Evolutionary conservation across 2,329 filamentous ascomycete species (phyloP).

Genomic region (Exserohilum rostratum): DNA sequence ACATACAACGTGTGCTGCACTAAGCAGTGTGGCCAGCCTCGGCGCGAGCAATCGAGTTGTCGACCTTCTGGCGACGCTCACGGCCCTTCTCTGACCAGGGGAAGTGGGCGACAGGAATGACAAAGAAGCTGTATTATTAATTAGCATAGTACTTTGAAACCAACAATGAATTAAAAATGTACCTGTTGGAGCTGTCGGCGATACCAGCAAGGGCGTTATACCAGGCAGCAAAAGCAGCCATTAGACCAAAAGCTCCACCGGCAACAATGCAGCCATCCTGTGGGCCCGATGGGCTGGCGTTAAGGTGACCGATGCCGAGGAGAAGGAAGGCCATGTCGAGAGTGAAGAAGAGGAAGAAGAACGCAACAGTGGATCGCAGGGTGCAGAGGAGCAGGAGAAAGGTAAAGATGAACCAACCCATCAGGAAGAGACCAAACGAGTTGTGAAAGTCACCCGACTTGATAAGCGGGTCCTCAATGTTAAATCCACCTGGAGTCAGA

Average conservation of each 20-base stretch:
- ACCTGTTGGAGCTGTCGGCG: constrained; percentile 60
- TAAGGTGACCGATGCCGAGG: constrained; percentile 61
- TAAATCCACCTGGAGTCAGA: constrained; percentile 59
- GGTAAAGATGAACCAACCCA: constrained; percentile 67
- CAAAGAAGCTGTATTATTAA: constrained; percentile 73
- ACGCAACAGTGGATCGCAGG: constrained; percentile 64
- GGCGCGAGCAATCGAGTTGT: constrained; percentile 47
- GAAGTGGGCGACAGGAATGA: constrained; percentile 91
- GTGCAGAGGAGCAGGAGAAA: constrained; percentile 62
- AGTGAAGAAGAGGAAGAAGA: constrained; percentile 64
- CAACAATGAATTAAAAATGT: constrained; percentile 10
- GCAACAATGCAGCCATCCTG: constrained; percentile 56
- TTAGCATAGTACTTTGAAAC: constrained; percentile 12
- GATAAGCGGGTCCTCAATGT: constrained; percentile 48
- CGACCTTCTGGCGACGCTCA: constrained; percentile 45
- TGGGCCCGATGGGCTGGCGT: constrained; percentile 49
- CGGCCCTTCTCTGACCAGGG: constrained; percentile 73
- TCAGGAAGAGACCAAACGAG: constrained; percentile 63
- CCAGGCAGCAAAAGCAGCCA: constrained; percentile 61
- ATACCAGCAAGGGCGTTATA: constrained; percentile 63
- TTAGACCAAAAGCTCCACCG: constrained; percentile 59
- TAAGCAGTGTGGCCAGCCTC: constrained; percentile 13
- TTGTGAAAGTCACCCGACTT: constrained; percentile 53
- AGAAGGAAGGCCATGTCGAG: constrained; percentile 65
- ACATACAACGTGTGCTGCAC: neutral